Conservation (phyloP, 306 rosid species). For the Vigna trinervia region DNA sequence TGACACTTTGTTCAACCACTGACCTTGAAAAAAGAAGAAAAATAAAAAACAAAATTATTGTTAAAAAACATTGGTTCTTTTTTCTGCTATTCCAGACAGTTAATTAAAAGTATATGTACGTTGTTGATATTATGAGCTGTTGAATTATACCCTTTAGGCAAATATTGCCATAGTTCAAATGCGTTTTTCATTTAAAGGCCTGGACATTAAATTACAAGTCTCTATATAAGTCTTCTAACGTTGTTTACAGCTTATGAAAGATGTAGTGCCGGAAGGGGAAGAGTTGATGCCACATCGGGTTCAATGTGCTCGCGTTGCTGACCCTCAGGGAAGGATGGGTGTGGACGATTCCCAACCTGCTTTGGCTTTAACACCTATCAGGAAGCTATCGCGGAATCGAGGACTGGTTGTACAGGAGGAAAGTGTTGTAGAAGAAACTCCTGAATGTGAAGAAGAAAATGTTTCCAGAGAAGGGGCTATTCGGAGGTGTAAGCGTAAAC, state of each 20-base stretch:
- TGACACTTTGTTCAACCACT: not conserved
- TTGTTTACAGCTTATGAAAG: conserved; percentile 68
- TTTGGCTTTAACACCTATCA: conserved; percentile 60
- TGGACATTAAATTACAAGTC: not conserved
- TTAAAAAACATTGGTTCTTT: not conserved
- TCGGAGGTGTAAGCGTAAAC: conserved; percentile 62
- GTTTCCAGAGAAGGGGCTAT: conserved; percentile 48
- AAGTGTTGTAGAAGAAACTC: conserved; percentile 61
- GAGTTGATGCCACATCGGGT: conserved; percentile 78
- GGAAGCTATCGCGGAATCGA: conserved; percentile 69
- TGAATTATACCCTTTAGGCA: conserved; percentile 23
- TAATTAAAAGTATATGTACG: not conserved
- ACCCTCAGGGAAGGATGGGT: conserved; percentile 38
- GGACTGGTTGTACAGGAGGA: conserved; percentile 65
- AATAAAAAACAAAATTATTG: not conserved
- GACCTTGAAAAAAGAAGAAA: not conserved
- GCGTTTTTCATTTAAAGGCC: conserved; percentile 16
- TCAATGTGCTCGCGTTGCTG: conserved; percentile 27
- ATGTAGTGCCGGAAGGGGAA: conserved; percentile 60
- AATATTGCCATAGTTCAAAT: conserved; percentile 13
- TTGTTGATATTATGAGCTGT: not conserved
- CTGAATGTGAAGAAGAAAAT: conserved; percentile 47
- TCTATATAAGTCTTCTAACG: conserved; percentile 8
- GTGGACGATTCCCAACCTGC: conserved; percentile 42
- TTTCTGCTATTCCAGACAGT: not conserved